Evolutionary conservation across 2,329 filamentous ascomycete genomes (phyloP), one percentile per base, ranked within the genome.

Genomic region (Pseudofabraea citricarpa): DNA sequence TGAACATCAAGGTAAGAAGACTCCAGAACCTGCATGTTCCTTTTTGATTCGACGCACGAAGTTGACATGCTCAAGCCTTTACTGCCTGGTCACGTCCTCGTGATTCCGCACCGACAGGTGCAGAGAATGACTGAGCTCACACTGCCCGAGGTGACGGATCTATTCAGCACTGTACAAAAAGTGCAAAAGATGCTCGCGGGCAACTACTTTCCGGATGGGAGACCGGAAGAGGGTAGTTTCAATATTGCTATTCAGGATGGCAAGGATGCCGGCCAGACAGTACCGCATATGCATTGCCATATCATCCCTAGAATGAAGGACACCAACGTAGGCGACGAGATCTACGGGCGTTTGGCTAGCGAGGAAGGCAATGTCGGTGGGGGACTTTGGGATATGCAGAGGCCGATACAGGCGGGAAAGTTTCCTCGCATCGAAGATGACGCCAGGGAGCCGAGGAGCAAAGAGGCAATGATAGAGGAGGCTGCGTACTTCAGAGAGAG

Each of bases 221-320:
- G 15, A 2, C 61, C 66, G 8, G 66, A 74, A 24, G 85, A 81
- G 5, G 81, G 87, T 8, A 86, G 87, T 47, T 85, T 97, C 68
- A 97, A 95, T 61, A 83, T 98, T 39, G 90, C 91, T 0, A 77
- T 98, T n/a, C 93, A 98, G 64, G 93, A 98, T 64, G 93, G 93
- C 16, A 70, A 74, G 23, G 88, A 90, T 47, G 89, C 93, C 1
- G 93, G 93, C 0, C 93, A 98, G 75, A 95, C 89, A 45, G 91
- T 98, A 35, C 75, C 88, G 7, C 93, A 98, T 67, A 81, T 96
- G 12, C 93, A 98, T 67, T 86, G 90, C 20, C 93, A 98, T 68
- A 78, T 96, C 38, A 91, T 96, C 42, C 90, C 90, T 16, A 72
- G 90, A 26, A 71, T 70, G 46, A 70, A 68, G 45, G 73, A 81